A percentile compares a stretch with the other conserved stretches of the same genome.
These are phyloP conservation scores for Pyrenophora tritici-repentis DNA, from an alignment of 2,329 filamentous ascomycete genomes.

Conservation along the genomic window DNA sequence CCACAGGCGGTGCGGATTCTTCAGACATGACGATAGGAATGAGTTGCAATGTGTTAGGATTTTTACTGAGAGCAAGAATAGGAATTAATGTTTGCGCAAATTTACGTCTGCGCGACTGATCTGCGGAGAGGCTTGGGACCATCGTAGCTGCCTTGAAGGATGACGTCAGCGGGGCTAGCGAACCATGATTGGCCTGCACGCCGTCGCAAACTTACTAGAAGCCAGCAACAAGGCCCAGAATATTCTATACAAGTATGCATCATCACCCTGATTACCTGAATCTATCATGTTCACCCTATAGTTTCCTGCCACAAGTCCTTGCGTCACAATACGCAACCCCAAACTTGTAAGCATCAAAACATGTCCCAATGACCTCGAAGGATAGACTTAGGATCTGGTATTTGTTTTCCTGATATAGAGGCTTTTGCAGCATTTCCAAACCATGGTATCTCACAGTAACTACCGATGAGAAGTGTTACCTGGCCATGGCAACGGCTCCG, in stretches of 20 bases:
- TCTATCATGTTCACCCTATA: too few relatives aligned
- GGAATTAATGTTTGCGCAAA: constrained; percentile 6
- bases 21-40: constrained; percentile 32
- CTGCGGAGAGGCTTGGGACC: constrained; percentile 3
- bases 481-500: constrained; percentile 11
- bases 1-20: constrained; percentile 22
- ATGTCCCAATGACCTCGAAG: too few relatives aligned
- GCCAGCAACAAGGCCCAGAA: too few relatives aligned
- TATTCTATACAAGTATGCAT: too few relatives aligned
- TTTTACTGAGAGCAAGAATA: not conserved
- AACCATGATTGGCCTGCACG: not conserved
- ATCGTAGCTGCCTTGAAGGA: constrained; percentile 10
- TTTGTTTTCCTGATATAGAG: too few relatives aligned
- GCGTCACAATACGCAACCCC: too few relatives aligned
- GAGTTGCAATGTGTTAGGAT: constrained; percentile 1
- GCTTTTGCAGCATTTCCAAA: too few relatives aligned
- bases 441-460: not conserved
- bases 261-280: too few relatives aligned
- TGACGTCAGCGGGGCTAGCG: constrained; percentile 23
- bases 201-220: not conserved
- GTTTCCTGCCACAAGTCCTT: too few relatives aligned
- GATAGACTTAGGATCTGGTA: too few relatives aligned
- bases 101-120: constrained; percentile 9
- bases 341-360: too few relatives aligned
- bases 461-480: not conserved